A percentile compares a stretch with the other conserved stretches of the same genome.
phyloP scores from a whole-genome alignment of 208 protist genomes.

The Trichomonas vaginalis region DNA sequence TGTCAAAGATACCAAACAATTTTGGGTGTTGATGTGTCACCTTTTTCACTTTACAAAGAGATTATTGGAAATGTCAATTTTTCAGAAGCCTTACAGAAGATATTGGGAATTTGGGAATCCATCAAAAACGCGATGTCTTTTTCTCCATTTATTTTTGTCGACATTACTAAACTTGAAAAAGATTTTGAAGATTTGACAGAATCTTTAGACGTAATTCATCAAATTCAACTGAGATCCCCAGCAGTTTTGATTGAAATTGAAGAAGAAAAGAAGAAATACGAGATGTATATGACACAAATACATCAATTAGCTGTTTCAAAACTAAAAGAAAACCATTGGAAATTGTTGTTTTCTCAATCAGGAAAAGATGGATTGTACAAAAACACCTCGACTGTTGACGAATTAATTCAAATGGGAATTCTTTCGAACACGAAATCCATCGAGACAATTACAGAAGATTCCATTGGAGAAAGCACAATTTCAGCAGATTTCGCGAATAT shows the following conservation, averaged over 20 bases:
- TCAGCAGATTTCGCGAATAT: neutral
- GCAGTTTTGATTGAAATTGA: neutral
- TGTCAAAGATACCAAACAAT: neutral
- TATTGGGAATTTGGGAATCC: neutral
- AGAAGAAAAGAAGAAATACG: neutral
- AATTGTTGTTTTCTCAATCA: neutral
- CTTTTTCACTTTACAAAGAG: neutral
- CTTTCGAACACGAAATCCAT: neutral
- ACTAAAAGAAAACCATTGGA: neutral
- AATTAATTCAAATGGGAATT: neutral
- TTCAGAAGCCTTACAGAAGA: neutral
- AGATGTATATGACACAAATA: neutral
- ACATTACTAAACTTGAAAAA: neutral
- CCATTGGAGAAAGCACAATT: neutral
- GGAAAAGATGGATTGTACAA: neutral
- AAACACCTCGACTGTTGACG: neutral
- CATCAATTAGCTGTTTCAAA: neutral
- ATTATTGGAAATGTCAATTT: neutral
- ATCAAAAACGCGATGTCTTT: neutral
- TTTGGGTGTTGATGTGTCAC: neutral
- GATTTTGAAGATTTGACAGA: neutral
- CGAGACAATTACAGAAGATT: neutral
- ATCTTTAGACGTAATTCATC: neutral
- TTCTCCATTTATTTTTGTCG: neutral
- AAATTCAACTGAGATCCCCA: neutral